Evolutionary conservation across 495 filamentous ascomycete genomes (phyloP).

Genomic region (Parmelia sp.): DNA sequence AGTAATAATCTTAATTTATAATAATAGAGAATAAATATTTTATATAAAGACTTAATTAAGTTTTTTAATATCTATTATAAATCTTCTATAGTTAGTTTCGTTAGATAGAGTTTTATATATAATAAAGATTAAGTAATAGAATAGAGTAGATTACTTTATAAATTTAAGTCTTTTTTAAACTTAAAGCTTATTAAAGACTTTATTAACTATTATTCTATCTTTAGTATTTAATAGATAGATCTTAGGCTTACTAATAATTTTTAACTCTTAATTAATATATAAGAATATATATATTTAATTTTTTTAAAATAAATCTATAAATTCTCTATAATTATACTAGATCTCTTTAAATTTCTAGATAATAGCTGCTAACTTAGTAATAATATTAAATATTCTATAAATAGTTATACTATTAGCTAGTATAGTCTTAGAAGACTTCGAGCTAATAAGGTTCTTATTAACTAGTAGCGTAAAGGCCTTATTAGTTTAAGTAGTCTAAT

Average conservation of each 20-base stretch:
- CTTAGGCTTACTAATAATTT: background rate
- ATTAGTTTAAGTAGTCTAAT: background rate
- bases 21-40: no score
- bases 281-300: background rate
- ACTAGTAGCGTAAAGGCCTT: background rate
- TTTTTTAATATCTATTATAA: no score
- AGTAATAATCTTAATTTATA: no score
- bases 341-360: background rate
- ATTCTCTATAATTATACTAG: background rate
- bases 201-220: constrained; percentile 21
- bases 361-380: background rate
- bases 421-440: no score
- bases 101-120: no score
- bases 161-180: no score
- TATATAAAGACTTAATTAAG: no score
- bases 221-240: constrained; percentile 4
- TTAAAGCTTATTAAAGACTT: constrained; percentile 21
- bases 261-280: background rate
- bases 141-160: no score
- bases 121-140: no score
- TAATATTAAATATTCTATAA: background rate
- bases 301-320: background rate
- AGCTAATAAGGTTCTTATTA: background rate
- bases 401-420: background rate
- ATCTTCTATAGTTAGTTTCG: no score